Base-by-base conservation (phyloP, 1,139 yeast species). In the Suhomyces guaymorum region DNA sequence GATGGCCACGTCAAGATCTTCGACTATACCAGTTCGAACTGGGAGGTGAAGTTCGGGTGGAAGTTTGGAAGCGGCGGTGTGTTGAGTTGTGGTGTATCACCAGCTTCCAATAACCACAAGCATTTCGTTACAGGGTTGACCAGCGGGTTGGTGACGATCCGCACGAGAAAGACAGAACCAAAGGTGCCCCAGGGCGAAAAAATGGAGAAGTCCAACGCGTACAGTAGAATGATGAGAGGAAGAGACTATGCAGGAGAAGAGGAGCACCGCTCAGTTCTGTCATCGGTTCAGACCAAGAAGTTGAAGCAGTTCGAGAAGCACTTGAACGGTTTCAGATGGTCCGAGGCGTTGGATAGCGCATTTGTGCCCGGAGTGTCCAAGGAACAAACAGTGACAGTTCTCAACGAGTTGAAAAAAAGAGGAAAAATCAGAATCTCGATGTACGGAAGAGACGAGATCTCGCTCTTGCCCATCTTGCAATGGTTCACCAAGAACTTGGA, bases 1-100 rank as follows among this genome's bases (percentile, higher is more conserved):
- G 98, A 92, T 61, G 98, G 98, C 12, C 98, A 92, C 59, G 96
- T 92, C 39, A 92, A 92, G 61, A 89, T 90, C 30, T 87, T 92
- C 58, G 97, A 90, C 60, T 78, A 87, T 22, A 66, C 78, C 23
- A 72, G 82, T 16, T 67, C 83, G 30, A 68, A 76, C 43, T 92
- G 95, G 90, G 85, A 84, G 42, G 96, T 90, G 44, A 86, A 84
- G 57, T 92, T 89, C 59, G 97, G 97, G 27, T 92, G 97, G 97
- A 92, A 90, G 60, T 90, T 85, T 54, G 96, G 96, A 25, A 59
- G 66, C 43, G 89, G 94, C 11, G 95, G 95, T 26, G 96, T 92
- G 0, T 69, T 92, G 48, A 73, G 89, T 50, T 82, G 95, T 56
- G 97, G 90, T 7, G 84, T 90, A 8, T 86, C 96, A 7, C 97